Conservation (phyloP, 768 basidiomycete genomes). For the Mycena albidolilacea region DNA sequence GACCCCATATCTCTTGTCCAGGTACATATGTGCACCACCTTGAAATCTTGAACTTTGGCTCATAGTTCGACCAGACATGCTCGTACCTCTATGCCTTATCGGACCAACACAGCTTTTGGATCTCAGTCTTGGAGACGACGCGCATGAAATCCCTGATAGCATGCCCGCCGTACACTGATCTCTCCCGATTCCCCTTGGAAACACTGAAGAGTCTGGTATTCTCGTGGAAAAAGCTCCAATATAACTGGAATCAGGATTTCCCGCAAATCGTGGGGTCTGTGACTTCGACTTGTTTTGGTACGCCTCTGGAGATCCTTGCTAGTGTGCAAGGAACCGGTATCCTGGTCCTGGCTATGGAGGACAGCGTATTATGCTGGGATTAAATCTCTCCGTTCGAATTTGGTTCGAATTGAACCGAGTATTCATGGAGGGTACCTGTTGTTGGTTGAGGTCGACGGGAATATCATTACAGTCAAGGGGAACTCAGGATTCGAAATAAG, state of each 20-base stretch:
- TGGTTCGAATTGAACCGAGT: too few species aligned
- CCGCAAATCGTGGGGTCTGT: not conserved
- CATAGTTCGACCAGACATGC: constrained; percentile 19
- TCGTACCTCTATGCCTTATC: constrained; percentile 11
- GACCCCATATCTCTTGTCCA: constrained; percentile 22
- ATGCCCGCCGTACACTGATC: constrained; percentile 19
- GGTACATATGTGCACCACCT: not conserved
- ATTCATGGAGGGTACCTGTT: too few species aligned
- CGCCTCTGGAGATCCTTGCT: constrained; percentile 16
- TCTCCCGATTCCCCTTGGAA: constrained; percentile 23
- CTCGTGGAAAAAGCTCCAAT: constrained; percentile 23
- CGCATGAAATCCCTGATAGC: constrained; percentile 19
- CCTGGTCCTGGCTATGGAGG: constrained; percentile 13
- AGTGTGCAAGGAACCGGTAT: constrained; percentile 32
- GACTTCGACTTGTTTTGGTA: not conserved
- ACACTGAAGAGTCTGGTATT: constrained; percentile 18
- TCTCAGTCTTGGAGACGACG: constrained; percentile 13
- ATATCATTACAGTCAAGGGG: too few species aligned
- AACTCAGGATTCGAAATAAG: too few species aligned
- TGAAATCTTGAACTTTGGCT: not conserved
- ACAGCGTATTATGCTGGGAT: constrained; percentile 26
- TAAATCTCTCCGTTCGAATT: too few species aligned
- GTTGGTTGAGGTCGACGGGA: too few species aligned
- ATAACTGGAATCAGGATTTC: constrained; percentile 25
- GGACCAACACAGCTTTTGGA: constrained; percentile 6